Evolutionary conservation across 2,329 filamentous ascomycete genomes (phyloP).

Genomic region (Onygenales sp.): DNA sequence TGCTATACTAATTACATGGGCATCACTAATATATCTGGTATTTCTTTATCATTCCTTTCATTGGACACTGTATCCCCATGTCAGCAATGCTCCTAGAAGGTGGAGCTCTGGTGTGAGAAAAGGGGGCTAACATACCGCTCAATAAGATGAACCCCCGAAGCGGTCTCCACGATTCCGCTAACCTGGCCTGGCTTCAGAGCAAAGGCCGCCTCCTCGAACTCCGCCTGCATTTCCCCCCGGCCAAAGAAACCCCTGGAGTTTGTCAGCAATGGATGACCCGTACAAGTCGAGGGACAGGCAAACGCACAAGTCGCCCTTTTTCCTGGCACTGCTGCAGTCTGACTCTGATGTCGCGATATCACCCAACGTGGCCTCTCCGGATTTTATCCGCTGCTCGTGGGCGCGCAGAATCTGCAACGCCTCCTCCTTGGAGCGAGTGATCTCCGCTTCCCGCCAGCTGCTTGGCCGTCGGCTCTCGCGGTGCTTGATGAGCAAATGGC

Average conservation of each 20-base stretch:
- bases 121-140: slow-evolving; percentile 56
- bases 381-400: slow-evolving; percentile 67
- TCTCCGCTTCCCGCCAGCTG: slow-evolving; percentile 86
- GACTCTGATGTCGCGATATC: slow-evolving; percentile 83
- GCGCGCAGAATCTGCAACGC: slow-evolving; percentile 66
- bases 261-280: slow-evolving; percentile 5
- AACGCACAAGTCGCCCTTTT: slow-evolving; percentile 74
- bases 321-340: slow-evolving; percentile 90
- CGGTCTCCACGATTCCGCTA: slow-evolving; percentile 80
- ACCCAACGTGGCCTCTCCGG: slow-evolving; percentile 59
- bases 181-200: slow-evolving; percentile 78
- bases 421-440: slow-evolving; percentile 81
- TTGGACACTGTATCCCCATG: neutral
- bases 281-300: neutral
- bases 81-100: neutral
- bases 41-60: neutral
- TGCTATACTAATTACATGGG: slow-evolving; percentile 1
- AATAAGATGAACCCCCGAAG: slow-evolving; percentile 90
- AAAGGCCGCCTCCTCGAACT: slow-evolving; percentile 95
- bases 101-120: neutral
- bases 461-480: slow-evolving; percentile 75
- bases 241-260: slow-evolving; percentile 71
- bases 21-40: neutral
- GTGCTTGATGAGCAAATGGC: slow-evolving; percentile 92
- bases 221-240: slow-evolving; percentile 92